A percentile compares a stretch with the other conserved stretches of the same genome.
These are phyloP conservation scores for Talaromyces sp. DNA, from an alignment of 2,329 filamentous ascomycete genomes.

Conservation along the genomic window DNA sequence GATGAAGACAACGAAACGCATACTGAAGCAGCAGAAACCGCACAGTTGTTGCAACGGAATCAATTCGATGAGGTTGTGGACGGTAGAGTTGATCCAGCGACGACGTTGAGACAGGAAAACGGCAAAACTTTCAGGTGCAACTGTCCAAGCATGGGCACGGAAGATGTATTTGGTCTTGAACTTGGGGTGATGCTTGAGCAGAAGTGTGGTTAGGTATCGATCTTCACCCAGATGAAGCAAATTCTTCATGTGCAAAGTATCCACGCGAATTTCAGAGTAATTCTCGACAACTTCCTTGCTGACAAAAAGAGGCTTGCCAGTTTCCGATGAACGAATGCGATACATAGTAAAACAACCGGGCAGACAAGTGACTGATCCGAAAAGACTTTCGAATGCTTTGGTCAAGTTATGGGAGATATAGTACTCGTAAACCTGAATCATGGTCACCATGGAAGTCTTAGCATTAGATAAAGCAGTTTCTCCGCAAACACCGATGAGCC, in stretches of 20 bases:
- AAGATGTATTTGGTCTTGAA: constrained; percentile 99
- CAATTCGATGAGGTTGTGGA: constrained; percentile 95
- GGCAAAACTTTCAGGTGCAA: constrained; percentile 89
- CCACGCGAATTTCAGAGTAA: constrained; percentile 91
- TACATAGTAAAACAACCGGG: constrained; percentile 99
- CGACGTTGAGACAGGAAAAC: constrained; percentile 98
- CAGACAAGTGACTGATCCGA: constrained; percentile 95
- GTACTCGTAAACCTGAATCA: constrained; percentile 99
- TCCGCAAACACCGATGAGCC: constrained; percentile 90
- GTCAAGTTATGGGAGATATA: constrained; percentile 97
- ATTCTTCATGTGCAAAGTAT: constrained; percentile 99
- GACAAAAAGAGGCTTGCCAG: constrained; percentile 93
- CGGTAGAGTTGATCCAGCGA: constrained; percentile 99
- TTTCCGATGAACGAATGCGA: constrained; percentile 89
- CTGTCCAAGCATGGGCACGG: constrained; percentile 91
- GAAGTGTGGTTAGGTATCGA: constrained; percentile 91
- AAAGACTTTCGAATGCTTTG: constrained; percentile 96
- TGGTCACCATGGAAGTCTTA: constrained; percentile 90
- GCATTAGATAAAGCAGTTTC: constrained; percentile 93
- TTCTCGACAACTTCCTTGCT: constrained; percentile 85
- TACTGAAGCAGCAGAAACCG: constrained; percentile 99
- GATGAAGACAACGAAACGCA: constrained; percentile 96
- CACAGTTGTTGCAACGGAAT: constrained; percentile 92
- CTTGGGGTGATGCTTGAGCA: constrained; percentile 87
- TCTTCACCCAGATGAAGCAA: constrained; percentile 94